These are phyloP conservation scores for Chamaecrista fasciculata DNA, from an alignment of 306 rosid genomes.

Conservation along the genomic window DNA sequence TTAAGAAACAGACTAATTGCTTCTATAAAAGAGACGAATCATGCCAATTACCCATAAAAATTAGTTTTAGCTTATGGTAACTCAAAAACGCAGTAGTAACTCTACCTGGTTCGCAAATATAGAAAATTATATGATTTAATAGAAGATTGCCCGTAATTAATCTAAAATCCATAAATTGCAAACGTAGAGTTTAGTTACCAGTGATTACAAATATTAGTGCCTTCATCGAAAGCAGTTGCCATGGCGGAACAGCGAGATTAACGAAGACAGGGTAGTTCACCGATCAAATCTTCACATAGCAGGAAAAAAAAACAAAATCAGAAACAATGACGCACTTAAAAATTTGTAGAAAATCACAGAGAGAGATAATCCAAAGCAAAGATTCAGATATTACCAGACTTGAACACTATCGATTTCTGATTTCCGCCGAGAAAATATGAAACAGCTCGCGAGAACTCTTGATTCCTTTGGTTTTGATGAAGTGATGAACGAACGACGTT, in stretches of 20 bases:
- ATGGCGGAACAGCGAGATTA: conserved; percentile 34
- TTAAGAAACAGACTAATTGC: not conserved
- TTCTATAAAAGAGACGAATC: not conserved
- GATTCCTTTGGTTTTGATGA: conserved; percentile 3
- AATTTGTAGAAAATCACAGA: not conserved
- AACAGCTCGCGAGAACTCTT: not conserved
- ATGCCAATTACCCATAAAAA: not conserved
- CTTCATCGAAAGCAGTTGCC: conserved; percentile 59
- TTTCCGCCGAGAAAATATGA: not conserved
- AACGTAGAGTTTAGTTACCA: conserved; percentile 50
- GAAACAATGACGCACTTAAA: not conserved
- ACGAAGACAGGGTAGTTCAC: not conserved
- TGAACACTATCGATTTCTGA: not conserved
- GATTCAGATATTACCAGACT: conserved; percentile 3
- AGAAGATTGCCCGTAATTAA: not conserved
- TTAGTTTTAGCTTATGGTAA: not conserved
- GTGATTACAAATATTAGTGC: conserved; percentile 61
- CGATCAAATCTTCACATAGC: conserved; percentile 33
- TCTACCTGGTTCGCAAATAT: not conserved
- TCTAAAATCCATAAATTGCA: not conserved
- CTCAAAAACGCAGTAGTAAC: conserved; percentile 1
- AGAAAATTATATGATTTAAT: not conserved
- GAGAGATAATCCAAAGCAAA: not conserved
- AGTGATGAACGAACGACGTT: conserved; percentile 24
- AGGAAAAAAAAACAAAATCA: conserved; percentile 15